Base-by-base conservation (phyloP, 2,329 filamentous ascomycete genomes). In the Talaromyces sp. region DNA sequence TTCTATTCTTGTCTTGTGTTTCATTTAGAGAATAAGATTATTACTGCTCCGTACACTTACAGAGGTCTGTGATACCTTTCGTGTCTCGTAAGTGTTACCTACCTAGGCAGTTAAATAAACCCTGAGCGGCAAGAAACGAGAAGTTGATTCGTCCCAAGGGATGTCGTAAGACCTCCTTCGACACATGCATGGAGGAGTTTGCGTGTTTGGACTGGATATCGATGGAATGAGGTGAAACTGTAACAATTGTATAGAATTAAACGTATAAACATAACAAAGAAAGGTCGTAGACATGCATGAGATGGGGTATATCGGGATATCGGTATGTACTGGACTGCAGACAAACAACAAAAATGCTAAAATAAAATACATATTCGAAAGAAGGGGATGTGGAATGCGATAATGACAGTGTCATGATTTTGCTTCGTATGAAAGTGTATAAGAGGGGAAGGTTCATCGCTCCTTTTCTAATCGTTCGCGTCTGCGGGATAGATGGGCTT, bases 401-500 rank as follows among this genome's bases (percentile, higher is more conserved):
- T 36, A 22, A 56, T 36, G 15, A 53, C 22, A 29, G 27, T n/a
- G 31, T 56, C 29, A 38, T 56, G 53, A 7, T 54, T 27, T 51
- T 31, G 29, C n/a, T 54, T 54, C n/a, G n/a, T 53, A 5, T 56
- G 17, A 36, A 11, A 56, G 51, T 15, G 8, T 5, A 31, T 13
- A 10, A 4, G 3, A 19, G 11, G n/a, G 22, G 5, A 27, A 25
- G 22, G 5, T 36, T 54, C 53, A 67, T 8, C 58, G 58, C 29
- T 64, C 58, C 51, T 68, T 72, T 68, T 78, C 76, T 49, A 78
- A 61, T 56, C 72, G 74, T 69, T 73, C 77, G 70, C 77, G 82
- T 65, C 77, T 78, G 74, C 88, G 90, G 67, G 84, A 84, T 70
- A 96, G 83, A 40, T 89, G 79, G 27, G 83, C 87, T 77, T 92